Evolutionary conservation across 1,139 yeast genomes (phyloP).

Genomic region (Yueomyces sp.): DNA sequence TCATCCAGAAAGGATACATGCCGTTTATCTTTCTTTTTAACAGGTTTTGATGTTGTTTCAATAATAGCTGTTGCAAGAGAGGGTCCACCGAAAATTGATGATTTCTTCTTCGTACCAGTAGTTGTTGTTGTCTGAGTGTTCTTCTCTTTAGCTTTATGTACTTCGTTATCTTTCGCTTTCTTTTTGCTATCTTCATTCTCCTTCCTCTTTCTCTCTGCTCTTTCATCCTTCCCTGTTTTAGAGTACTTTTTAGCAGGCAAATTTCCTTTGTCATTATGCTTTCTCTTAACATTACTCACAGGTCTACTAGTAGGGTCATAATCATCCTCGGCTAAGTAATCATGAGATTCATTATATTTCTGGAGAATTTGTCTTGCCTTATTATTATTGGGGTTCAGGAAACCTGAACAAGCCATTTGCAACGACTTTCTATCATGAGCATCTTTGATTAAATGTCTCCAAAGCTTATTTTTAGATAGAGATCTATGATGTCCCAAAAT

Average conservation of each 20-base stretch:
- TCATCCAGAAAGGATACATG: slow-evolving; percentile 14
- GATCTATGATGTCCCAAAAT: slow-evolving; percentile 69
- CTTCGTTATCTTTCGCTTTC: slow-evolving; percentile 2
- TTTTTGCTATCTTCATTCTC: neutral
- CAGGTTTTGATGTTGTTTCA: slow-evolving; percentile 5
- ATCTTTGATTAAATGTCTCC: slow-evolving; percentile 55
- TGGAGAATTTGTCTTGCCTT: slow-evolving; percentile 6
- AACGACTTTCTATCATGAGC: slow-evolving; percentile 39
- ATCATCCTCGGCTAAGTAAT: neutral
- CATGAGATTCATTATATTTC: slow-evolving; percentile 1
- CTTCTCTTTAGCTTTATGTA: slow-evolving; percentile 2
- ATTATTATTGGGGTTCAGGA: slow-evolving; percentile 14
- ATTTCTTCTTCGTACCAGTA: slow-evolving; percentile 20
- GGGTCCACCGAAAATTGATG: slow-evolving; percentile 21
- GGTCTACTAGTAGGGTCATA: slow-evolving; percentile 1
- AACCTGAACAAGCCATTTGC: slow-evolving; percentile 24
- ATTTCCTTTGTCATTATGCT: slow-evolving; percentile 1
- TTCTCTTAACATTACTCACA: slow-evolving; percentile 1
- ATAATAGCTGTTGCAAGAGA: slow-evolving; percentile 4
- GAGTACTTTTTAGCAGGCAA: neutral
- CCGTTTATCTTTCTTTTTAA: slow-evolving; percentile 4
- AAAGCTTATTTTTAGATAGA: slow-evolving; percentile 47
- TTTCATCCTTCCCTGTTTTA: neutral
- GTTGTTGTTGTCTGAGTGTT: slow-evolving; percentile 1
- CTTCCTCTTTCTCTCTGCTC: slow-evolving; percentile 1